Evolutionary conservation across 2,329 filamentous ascomycete genomes (phyloP), one percentile per base, ranked within the genome.

Genomic region (Ophiocordyceps sinensis): DNA sequence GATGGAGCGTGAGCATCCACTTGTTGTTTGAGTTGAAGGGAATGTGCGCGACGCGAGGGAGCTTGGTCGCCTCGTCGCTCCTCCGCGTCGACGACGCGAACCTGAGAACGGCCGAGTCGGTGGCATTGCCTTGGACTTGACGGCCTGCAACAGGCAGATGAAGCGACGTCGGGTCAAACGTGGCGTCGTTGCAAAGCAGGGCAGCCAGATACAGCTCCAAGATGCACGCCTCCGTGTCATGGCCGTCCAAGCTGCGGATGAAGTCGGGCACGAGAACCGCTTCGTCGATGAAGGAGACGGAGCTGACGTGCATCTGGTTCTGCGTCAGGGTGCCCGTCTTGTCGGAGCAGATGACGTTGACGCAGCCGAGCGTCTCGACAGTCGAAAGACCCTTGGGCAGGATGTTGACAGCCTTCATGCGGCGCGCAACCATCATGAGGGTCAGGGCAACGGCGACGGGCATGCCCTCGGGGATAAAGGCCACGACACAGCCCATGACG

Each of bases 21-120:
- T 70, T 70, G 49, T 66, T 68, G 51, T 67, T 68, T 14, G 64
- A 68, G 51, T 70, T 70, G 56, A 70, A 70, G 0, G 67, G 63
- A 5, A 70, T 58, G 39, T 67, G 57, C 35, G 63, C 65, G 5
- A 60, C 46, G 1, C 61, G 48, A 7, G 49, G 49, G 29, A 46
- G 46, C 0, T 40, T 45, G 13, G 44, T 47, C 10, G 43, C 45
- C 36, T 41, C 45, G 2, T 55, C 55, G 2, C 37, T 47, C 0
- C 44, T 43, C 5, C 44, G 42, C 0, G 51, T 49, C 3, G 41
- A 44, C 6, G 61, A 57, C 1, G 61, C 60, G 26, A 66, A 64
- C 5, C 61, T 54, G 2, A 67, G 56, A 8, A 66, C 56, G 0
- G 63, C 65, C 5, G 53, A 59, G 38, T 68, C 65, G 0, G 65